These are phyloP conservation scores for Tylopilus intermedius DNA, from an alignment of 768 basidiomycete genomes.

Conservation along the genomic window DNA sequence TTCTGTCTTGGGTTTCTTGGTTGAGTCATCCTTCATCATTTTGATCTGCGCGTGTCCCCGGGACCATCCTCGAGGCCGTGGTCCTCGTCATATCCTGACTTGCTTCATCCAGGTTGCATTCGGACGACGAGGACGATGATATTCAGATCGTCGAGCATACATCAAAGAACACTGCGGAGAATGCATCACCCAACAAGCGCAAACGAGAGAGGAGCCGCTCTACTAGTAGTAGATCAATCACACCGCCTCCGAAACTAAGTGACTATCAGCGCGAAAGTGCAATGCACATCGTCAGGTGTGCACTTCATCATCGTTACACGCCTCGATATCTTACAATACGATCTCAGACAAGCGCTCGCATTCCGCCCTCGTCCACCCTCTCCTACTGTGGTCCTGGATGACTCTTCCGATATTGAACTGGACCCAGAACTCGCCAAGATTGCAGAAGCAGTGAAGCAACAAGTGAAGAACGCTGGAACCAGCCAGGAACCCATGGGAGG, in stretches of 20 bases:
- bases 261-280: conserved; percentile 51
- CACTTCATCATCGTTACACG: not conserved
- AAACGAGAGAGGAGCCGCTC: conserved; percentile 55
- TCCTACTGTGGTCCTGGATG: conserved; percentile 40
- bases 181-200: conserved; percentile 36
- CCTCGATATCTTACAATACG: conserved; percentile 2
- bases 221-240: conserved; percentile 47
- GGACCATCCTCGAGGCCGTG: conserved; percentile 16
- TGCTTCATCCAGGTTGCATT: conserved; percentile 28
- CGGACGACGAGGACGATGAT: conserved; percentile 44
- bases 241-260: conserved; percentile 66
- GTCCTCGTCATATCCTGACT: conserved; percentile 5
- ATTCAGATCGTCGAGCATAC: conserved; percentile 38
- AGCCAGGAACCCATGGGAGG: conserved; percentile 29
- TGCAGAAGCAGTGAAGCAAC: conserved; percentile 36
- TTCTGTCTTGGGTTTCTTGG: not conserved
- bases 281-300: conserved; percentile 57
- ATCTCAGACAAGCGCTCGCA: conserved; percentile 45
- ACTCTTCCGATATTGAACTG: conserved; percentile 46
- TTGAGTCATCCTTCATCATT: not conserved
- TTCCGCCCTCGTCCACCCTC: conserved; percentile 40
- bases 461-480: conserved; percentile 22
- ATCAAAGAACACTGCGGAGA: conserved; percentile 11
- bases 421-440: conserved; percentile 64
- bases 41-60: not conserved